phyloP scores from a whole-genome alignment of 1,139 yeast species.

The Citeromyces hawaiiensis region DNA sequence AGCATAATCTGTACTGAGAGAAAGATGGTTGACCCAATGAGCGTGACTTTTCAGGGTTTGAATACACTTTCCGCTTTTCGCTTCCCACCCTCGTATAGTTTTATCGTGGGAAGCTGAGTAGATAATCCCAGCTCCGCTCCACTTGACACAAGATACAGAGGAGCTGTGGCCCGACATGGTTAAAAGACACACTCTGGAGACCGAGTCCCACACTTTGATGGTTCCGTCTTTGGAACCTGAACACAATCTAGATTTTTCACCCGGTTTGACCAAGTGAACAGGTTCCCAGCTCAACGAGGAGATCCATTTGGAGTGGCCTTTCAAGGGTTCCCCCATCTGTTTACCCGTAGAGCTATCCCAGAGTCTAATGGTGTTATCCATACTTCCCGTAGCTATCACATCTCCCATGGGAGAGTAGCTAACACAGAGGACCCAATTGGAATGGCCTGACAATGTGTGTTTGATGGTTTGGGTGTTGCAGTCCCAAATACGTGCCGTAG shows the following conservation, averaged over 20 bases:
- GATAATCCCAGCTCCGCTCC: constrained; percentile 85
- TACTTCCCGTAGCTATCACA: constrained; percentile 87
- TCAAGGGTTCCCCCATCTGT: constrained; percentile 57
- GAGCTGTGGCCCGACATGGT: constrained; percentile 84
- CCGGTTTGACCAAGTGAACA: constrained; percentile 58
- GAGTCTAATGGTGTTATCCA: constrained; percentile 79
- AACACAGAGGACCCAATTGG: constrained; percentile 92
- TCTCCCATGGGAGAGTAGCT: constrained; percentile 90
- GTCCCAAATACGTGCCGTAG: constrained; percentile 97
- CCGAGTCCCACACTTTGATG: constrained; percentile 80
- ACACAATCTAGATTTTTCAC: constrained; percentile 58
- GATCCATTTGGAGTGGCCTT: constrained; percentile 85
- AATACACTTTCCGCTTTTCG: constrained; percentile 64
- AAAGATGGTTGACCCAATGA: constrained; percentile 95
- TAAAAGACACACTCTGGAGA: constrained; percentile 49
- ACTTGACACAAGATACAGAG: constrained; percentile 85
- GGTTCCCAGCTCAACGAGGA: constrained; percentile 94
- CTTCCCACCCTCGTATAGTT: constrained; percentile 87
- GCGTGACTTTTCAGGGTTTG: constrained; percentile 82
- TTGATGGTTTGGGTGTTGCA: constrained; percentile 90
- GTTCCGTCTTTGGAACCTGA: constrained; percentile 92
- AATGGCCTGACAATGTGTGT: constrained; percentile 70
- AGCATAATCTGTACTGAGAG: constrained; percentile 83
- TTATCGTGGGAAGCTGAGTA: constrained; percentile 94
- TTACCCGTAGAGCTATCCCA: constrained; percentile 80